Evolutionary conservation across 2,329 filamentous ascomycete species (phyloP), one percentile per base, ranked within the genome.

Genomic region (Ophiocordyceps camponoti-leonardi): DNA sequence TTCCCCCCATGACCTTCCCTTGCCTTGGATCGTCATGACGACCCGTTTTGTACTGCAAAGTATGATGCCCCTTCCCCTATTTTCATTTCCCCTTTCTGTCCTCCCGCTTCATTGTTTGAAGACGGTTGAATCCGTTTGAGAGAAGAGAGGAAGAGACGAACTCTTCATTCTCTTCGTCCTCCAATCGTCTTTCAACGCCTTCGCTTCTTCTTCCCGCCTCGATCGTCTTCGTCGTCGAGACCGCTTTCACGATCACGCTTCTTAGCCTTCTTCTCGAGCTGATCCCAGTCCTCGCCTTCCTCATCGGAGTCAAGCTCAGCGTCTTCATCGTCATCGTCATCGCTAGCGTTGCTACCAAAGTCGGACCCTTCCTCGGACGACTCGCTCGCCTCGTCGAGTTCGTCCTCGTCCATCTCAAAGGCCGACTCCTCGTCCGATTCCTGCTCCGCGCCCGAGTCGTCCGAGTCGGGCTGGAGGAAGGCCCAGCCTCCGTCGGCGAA

Each of bases 401-500:
- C 92, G 4, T 79, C 82, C 49, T 94, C 90, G 20, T 77, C 81
- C 45, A 94, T 83, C 63, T 96, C 92, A 56, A 95, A 98, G 8
- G 84, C 88, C 4, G 80, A 86, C 63, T 96, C 92, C 58, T 94
- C 84, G 49, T 92, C 84, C 46, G 92, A 85, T 50, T 86, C 82
- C 12, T 83, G 80, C 1, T 78, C 80, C 1, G 68, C 77, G 41
- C 75, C 85, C 51, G 94, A 87, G 14, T 83, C 85, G 57, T 96
- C 92, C 0, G 83, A 87, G 48, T 95, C 90, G 33, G 81, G 81
- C 45, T 81, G 80, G 48, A 98, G 63, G 75, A 98, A 96, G 2
- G 79, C 83, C 92, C 92, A 98, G 42, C 92, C 92, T 30, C 93
- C 92, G 51, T 96, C 90, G 4, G 74, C 77, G 63, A 95, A 98